Conservation (phyloP, 306 rosid genomes). For the Prunus davidiana region DNA sequence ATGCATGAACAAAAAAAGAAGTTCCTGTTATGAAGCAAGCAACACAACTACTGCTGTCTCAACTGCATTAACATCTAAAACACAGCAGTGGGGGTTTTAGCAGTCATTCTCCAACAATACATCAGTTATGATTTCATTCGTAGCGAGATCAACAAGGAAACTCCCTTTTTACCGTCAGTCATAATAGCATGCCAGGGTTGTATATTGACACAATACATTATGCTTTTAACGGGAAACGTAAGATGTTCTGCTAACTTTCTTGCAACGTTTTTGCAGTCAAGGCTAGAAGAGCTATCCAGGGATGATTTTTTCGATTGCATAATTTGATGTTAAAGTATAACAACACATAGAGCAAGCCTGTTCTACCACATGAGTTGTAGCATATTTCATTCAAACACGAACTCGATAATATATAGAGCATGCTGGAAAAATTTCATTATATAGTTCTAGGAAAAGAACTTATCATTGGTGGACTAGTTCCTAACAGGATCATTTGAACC, state of each 20-base stretch:
- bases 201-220: neutral
- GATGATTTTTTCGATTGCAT: slow-evolving; percentile 70
- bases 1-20: neutral
- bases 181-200: too few species aligned
- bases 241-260: slow-evolving; percentile 2
- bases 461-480: neutral
- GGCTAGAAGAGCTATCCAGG: slow-evolving; percentile 79
- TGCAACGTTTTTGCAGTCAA: slow-evolving; percentile 45
- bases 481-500: neutral
- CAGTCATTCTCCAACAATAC: neutral
- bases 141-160: neutral
- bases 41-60: neutral
- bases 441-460: neutral
- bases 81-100: neutral
- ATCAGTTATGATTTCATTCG: neutral
- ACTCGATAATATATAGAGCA: neutral
- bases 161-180: too few species aligned
- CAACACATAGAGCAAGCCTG: neutral
- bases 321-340: slow-evolving; percentile 48
- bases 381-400: neutral
- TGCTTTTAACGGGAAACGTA: neutral
- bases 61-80: neutral
- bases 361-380: neutral
- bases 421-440: neutral
- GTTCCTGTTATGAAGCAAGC: neutral